These are phyloP conservation scores for Thalia dealbata DNA, from an alignment of 176 grass and related monocot species.

Conservation along the genomic window DNA sequence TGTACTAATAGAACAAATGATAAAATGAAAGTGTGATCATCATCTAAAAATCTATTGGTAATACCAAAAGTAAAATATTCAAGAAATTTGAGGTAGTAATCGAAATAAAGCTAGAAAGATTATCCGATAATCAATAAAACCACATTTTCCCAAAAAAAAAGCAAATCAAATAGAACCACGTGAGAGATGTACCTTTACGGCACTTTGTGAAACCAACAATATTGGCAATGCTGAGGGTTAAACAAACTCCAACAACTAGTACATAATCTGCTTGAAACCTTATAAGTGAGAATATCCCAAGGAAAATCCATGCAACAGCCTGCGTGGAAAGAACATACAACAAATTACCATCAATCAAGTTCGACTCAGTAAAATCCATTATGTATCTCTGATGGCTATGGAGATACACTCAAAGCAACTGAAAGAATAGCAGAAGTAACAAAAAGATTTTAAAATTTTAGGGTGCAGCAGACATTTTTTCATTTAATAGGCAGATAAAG, in stretches of 20 bases:
- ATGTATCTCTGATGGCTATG: neutral
- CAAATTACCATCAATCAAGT: no score
- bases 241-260: constrained; percentile 92
- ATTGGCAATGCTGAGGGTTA: constrained; percentile 86
- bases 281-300: constrained; percentile 95
- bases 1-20: neutral
- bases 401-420: neutral
- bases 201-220: constrained; percentile 99
- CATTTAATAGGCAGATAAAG: neutral
- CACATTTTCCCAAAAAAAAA: no score
- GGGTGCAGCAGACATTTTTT: neutral
- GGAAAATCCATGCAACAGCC: constrained; percentile 92
- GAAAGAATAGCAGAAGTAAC: neutral
- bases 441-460: neutral
- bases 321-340: constrained; percentile 9
- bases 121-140: neutral
- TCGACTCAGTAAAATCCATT: neutral
- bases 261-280: constrained; percentile 93
- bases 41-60: neutral
- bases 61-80: neutral
- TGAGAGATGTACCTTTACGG: constrained; percentile 59
- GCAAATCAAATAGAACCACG: no score
- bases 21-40: neutral
- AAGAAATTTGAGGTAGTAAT: neutral
- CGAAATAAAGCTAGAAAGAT: neutral